Base-by-base conservation (phyloP, 257 asterid genomes). In the Nicotiana sylvestris region DNA sequence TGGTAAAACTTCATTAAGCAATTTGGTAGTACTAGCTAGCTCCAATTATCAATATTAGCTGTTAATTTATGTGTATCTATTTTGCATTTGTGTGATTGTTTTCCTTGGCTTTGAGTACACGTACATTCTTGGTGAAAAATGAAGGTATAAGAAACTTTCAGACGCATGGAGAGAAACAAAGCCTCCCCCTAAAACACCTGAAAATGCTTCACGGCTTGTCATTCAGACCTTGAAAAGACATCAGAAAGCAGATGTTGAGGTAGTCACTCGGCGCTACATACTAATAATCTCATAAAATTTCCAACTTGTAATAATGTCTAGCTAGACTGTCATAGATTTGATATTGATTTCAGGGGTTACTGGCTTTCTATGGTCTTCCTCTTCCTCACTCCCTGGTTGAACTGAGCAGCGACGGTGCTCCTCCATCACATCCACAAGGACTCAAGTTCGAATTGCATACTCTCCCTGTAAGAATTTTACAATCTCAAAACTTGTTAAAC, bases 171-270 rank as follows among this genome's bases (percentile, higher is more conserved):
- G 98, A 89, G 97, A 92, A 85, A 83, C 91, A 29, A 96, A 87
- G 81, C 99, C 98, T 11, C 98, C 99, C 13, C 98, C 98, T 4
- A 88, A 43, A 88, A 88, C 98, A 16, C 89, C 97, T 0, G 98
- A 96, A 86, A 98, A 96, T 85, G 94, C 94, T 82, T 90, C 98
- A 1, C 89, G 97, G 93, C 97, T 96, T 81, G 88, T 96, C 4
- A 87, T 91, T 69, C 91, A 67, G 85, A 96, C 98, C 43, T 85
- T 96, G 82, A 94, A 91, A 86, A 86, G 91, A 30, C 98, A 96
- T 86, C 95, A 90, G 86, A 96, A 94, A 88, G 97, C 95, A 56
- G 98, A 94, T 88, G 99, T 96, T 67, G 94, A 96, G 94, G 99
- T 96, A 74, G 21, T 69, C 13, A 74, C 18, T 16, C 29, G 18